Percentiles rank a stretch among this genome's conserved stretches.
phyloP scores from a whole-genome alignment of 2,329 filamentous ascomycete genomes.

The Rasamsonia emersonii region DNA sequence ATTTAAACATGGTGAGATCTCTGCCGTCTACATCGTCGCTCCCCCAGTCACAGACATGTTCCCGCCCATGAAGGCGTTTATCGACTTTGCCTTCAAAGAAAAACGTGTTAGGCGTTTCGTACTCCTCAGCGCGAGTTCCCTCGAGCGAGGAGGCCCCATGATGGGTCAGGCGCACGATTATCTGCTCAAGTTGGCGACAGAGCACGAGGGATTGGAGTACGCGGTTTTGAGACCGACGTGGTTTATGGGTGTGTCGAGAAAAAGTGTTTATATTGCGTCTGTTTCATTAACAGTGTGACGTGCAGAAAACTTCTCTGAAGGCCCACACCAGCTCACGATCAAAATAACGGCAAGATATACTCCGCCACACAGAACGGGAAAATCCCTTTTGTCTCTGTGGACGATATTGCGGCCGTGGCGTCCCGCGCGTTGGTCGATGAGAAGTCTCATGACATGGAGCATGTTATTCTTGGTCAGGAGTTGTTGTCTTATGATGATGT shows the following conservation, averaged over 20 bases:
- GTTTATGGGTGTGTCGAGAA: slow-evolving; percentile 34
- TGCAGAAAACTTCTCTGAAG: slow-evolving; percentile 40
- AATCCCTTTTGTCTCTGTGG: slow-evolving; percentile 9
- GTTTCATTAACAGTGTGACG: background rate
- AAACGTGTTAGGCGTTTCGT: slow-evolving; percentile 38
- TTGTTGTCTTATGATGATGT: slow-evolving; percentile 30
- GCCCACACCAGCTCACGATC: slow-evolving; percentile 24
- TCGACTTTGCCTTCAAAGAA: slow-evolving; percentile 30
- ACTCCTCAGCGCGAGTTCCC: slow-evolving; percentile 32
- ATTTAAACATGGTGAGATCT: slow-evolving; percentile 15
- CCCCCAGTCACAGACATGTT: slow-evolving; percentile 26
- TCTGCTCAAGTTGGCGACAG: slow-evolving; percentile 28
- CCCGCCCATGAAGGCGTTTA: slow-evolving; percentile 31
- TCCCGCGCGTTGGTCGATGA: slow-evolving; percentile 10
- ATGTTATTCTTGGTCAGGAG: slow-evolving; percentile 30
- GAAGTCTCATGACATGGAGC: slow-evolving; percentile 12
- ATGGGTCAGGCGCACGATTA: slow-evolving; percentile 33
- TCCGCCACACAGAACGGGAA: slow-evolving; percentile 34
- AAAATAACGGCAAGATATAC: slow-evolving; percentile 32
- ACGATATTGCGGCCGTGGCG: slow-evolving; percentile 12
- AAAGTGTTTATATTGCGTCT: background rate
- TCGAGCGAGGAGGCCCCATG: slow-evolving; percentile 27
- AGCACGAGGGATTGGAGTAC: slow-evolving; percentile 26
- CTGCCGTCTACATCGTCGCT: slow-evolving; percentile 36
- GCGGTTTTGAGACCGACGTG: slow-evolving; percentile 40